Evolutionary conservation across 2,329 filamentous ascomycete species (phyloP).

Genomic region (Stemphylium beticola): DNA sequence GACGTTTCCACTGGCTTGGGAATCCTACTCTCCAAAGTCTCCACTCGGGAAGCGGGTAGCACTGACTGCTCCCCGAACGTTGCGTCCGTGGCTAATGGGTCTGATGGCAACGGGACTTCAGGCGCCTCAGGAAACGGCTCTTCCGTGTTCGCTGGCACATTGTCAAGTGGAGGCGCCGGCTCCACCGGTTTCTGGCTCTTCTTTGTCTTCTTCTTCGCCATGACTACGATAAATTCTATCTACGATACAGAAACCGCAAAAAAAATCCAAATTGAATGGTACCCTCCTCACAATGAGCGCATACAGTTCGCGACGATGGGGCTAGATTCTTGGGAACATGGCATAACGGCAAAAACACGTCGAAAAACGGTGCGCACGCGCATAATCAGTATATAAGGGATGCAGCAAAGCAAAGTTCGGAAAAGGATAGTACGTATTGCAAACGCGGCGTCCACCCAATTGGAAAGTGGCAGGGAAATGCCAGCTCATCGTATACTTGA

Average conservation of each 20-base stretch:
- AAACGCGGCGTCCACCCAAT: conserved; percentile 39
- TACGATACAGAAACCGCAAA: conserved; percentile 18
- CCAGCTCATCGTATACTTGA: conserved; percentile 39
- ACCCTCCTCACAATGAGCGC: conserved; percentile 28
- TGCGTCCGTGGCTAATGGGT: conserved; percentile 21
- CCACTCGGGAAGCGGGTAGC: conserved; percentile 12
- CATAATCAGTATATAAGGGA: conserved; percentile 45
- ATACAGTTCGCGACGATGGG: conserved; percentile 27
- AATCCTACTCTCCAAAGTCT: conserved; percentile 20
- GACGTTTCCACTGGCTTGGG: conserved; percentile 26
- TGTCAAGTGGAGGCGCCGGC: conserved; percentile 35
- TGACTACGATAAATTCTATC: conserved; percentile 33
- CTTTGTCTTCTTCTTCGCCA: conserved; percentile 45
- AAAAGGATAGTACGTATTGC: conserved; percentile 39
- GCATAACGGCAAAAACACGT: conserved; percentile 43
- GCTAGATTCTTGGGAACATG: conserved; percentile 46
- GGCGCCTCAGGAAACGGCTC: conserved; percentile 28
- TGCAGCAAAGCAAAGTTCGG: conserved; percentile 32
- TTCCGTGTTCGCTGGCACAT: conserved; percentile 25
- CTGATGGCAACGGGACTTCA: conserved; percentile 23
- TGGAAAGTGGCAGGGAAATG: conserved; percentile 35
- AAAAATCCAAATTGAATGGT: conserved; percentile 24
- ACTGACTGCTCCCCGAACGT: conserved; percentile 14
- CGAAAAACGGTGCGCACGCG: conserved; percentile 40
- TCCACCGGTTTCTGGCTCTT: conserved; percentile 42